These are phyloP conservation scores for Cladosporium colombiae DNA, from an alignment of 2,329 filamentous ascomycete genomes.

Conservation along the genomic window DNA sequence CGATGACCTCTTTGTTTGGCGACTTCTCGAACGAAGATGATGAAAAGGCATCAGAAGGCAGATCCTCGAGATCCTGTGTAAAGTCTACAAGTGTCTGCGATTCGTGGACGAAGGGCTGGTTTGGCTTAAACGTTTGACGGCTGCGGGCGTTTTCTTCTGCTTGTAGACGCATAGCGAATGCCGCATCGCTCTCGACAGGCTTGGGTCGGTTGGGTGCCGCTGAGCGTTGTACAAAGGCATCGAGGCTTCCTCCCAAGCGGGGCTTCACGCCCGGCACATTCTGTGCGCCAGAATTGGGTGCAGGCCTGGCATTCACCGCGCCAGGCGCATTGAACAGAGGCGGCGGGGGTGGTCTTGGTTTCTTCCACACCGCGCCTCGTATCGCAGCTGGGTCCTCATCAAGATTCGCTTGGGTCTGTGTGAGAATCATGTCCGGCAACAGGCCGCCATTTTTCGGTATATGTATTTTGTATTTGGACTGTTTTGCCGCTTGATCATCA, in stretches of 20 bases:
- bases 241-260: conserved; percentile 10
- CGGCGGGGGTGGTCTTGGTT: conserved; percentile 34
- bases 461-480: conserved; percentile 47
- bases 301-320: not conserved
- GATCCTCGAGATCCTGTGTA: conserved; percentile 51
- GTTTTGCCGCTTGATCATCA: conserved; percentile 30
- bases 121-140: not conserved
- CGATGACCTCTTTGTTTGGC: not conserved
- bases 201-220: not conserved
- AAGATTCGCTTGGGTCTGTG: conserved; percentile 44
- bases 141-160: conserved; percentile 32
- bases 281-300: not conserved
- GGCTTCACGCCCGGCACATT: not conserved
- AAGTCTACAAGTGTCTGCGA: not conserved
- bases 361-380: conserved; percentile 52
- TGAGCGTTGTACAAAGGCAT: conserved; percentile 10
- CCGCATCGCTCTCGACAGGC: conserved; percentile 29
- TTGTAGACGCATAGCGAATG: conserved; percentile 33
- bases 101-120: not conserved
- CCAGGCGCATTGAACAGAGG: conserved; percentile 23
- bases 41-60: conserved; percentile 68
- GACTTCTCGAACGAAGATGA: conserved; percentile 51
- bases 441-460: conserved; percentile 43
- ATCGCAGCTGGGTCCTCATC: conserved; percentile 47
- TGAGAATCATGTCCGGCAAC: conserved; percentile 45